Evolutionary conservation across 2,329 filamentous ascomycete species (phyloP), one percentile per base, ranked within the genome.

Genomic region (Fusarium incarnatum): DNA sequence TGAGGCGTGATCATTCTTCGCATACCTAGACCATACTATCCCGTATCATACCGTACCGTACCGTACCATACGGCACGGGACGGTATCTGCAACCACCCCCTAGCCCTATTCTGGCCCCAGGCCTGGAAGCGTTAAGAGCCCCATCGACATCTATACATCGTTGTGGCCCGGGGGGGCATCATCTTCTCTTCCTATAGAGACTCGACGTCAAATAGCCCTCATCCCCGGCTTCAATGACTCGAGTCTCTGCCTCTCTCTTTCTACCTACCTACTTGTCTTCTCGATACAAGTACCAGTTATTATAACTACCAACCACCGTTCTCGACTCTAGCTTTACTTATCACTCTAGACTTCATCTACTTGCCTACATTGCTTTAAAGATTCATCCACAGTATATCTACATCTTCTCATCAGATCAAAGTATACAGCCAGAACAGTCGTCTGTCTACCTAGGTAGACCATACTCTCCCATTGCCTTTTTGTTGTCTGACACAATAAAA

Each of bases 181-280:
- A 25, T 66, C 57, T 69, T 70, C 52, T 67, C 20, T 56, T 70
- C 30, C 37, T 45, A 54, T 47, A 37, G 48, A 64, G 60, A 28
- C 57, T 68, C 57, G 42, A 54, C 45, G 54, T 70, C 67, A 70
- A 70, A 70, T 71, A 70, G 57, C 41, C 63, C 53, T 58, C 49
- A n/a, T 55, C 37, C 57, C 67, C 67, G 42, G 50, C 64, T 54
- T 55, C 46, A 49, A 71, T 71, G 67, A 34, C 60, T 60, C 34
- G 30, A 18, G 16, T 65, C 34, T 59, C 66, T 40, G 23, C 42
- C 41, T 46, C 40, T 60, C 45, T 48, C 45, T 23, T 27, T 42
- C 16, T 59, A 37, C 34, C 34, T 37, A 37, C 34, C 20, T 61
- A 52, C 23, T 11, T 41, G 15, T 41, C 25, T 52, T n/a, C 49